Evolutionary conservation across 169 alveolate genomes (phyloP).

Genomic region (Theileria luwenshuni): DNA sequence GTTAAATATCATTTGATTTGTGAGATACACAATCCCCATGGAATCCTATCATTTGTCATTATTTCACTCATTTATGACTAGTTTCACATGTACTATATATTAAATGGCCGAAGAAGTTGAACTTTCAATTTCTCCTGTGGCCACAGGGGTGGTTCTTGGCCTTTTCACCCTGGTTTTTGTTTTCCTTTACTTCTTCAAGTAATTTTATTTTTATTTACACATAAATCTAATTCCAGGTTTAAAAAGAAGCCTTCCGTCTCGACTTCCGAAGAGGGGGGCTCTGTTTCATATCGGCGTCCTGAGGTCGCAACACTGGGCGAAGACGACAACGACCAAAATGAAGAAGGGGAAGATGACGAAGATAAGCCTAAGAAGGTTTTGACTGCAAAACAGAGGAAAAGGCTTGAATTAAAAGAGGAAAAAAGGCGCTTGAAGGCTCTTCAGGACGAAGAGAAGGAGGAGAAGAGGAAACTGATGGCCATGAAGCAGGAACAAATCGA

Average conservation of each 20-base stretch:
- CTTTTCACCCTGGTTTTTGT: constrained; percentile 21
- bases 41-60: not conserved
- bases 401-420: constrained; percentile 55
- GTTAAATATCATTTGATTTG: not conserved
- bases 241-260: not conserved
- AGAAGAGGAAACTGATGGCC: constrained; percentile 31
- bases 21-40: constrained; percentile 18
- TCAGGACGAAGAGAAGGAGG: constrained; percentile 55
- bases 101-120: constrained; percentile 8
- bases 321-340: not conserved
- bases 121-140: constrained; percentile 25
- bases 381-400: constrained; percentile 58
- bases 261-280: constrained; percentile 3
- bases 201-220: not conserved
- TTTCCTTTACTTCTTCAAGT: constrained; percentile 17
- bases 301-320: not conserved
- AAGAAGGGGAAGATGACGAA: constrained; percentile 35
- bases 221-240: not conserved
- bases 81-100: not conserved
- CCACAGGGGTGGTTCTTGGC: constrained; percentile 25
- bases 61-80: not conserved
- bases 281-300: not conserved
- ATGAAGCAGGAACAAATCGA: constrained; percentile 30
- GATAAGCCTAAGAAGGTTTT: constrained; percentile 24
- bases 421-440: constrained; percentile 28